Evolutionary conservation across 371 early-diverging fungal species (phyloP).

Genomic region (Mortierella sp.): DNA sequence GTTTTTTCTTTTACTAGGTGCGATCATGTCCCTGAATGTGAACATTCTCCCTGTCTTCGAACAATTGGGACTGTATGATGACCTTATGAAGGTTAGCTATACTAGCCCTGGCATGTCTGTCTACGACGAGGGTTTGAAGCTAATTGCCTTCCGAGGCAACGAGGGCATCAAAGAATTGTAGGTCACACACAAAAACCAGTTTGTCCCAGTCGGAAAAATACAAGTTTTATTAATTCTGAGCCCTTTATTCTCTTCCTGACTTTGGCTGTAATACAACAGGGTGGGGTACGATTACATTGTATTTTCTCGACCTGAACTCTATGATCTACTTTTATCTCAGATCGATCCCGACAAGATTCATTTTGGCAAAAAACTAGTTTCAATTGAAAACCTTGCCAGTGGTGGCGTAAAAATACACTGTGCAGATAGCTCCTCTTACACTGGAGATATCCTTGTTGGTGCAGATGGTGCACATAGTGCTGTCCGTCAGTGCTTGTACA

Average conservation of each 20-base stretch:
- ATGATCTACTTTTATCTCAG: conserved; percentile 33
- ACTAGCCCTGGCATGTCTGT: conserved; percentile 26
- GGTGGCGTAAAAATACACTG: conserved; percentile 24
- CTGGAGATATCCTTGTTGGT: conserved; percentile 30
- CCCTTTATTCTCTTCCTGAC: neutral
- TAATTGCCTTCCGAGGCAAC: conserved; percentile 21
- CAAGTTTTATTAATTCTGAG: neutral
- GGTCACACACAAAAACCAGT: neutral
- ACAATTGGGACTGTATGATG: conserved; percentile 37
- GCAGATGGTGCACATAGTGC: conserved; percentile 27
- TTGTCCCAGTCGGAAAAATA: too few relatives aligned
- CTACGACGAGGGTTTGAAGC: conserved; percentile 18
- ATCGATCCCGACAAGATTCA: conserved; percentile 24
- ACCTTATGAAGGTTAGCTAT: conserved; percentile 30
- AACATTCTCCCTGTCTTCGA: conserved; percentile 38
- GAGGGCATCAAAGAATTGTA: conserved; percentile 24
- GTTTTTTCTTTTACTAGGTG: conserved; percentile 9
- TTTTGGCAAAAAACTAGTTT: conserved; percentile 39
- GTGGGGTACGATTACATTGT: conserved; percentile 29
- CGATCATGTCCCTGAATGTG: conserved; percentile 34
- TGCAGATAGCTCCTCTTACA: conserved; percentile 21
- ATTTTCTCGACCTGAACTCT: conserved; percentile 32
- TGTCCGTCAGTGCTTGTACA: conserved; percentile 28
- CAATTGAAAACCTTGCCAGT: conserved; percentile 14
- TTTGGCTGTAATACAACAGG: conserved; percentile 2